Evolutionary conservation across 1,139 yeast genomes (phyloP), one percentile per base, ranked within the genome.

Genomic region (Candida freyschussii): DNA sequence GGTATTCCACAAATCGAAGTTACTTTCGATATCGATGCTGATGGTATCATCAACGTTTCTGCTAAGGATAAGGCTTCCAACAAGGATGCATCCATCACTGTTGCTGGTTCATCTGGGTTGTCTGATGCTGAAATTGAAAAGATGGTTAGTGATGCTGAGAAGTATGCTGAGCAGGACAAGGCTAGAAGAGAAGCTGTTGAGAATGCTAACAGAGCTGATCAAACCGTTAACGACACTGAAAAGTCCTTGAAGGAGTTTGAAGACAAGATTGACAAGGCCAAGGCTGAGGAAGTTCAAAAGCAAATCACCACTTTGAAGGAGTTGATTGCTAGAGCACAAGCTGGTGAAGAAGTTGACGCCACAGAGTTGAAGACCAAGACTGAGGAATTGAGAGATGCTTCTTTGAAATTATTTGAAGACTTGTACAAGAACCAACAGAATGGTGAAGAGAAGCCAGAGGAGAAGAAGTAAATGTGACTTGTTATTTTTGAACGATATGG

Each of bases 1-100:
- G 97, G 97, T 69, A 91, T 81, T 47, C 96, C 97, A 57, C 96
- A 89, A 69, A 84, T 89, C 59, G 97, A 89, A 70, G 96, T 89
- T 51, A 86, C 96, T 41, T 89, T 89, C 59, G 95, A 87, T 62
- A 73, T 89, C 54, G 96, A 89, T 63, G 96, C 96, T 43, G 87
- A 87, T 60, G 97, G 97, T 71, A 89, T 89, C 63, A 75, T 89
- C 67, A 89, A 85, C 66, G 97, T 89, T 43, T 73, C 87, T 46
- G 97, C 96, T 41, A 69, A 82, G 43, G 97, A 89, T 64, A 89
- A 89, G 74, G 96, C 95, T 63, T 63, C 82, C 40, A 73, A 72
- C 65, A 76, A 79, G 73, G 62, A 61, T 26, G 61, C 72, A 3
- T 76, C 85, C 1, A 79, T 82, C 28, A 80, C 81, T 24, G 86